phyloP scores from a whole-genome alignment of 495 filamentous ascomycete genomes.

The Aspergillus biplanus region DNA sequence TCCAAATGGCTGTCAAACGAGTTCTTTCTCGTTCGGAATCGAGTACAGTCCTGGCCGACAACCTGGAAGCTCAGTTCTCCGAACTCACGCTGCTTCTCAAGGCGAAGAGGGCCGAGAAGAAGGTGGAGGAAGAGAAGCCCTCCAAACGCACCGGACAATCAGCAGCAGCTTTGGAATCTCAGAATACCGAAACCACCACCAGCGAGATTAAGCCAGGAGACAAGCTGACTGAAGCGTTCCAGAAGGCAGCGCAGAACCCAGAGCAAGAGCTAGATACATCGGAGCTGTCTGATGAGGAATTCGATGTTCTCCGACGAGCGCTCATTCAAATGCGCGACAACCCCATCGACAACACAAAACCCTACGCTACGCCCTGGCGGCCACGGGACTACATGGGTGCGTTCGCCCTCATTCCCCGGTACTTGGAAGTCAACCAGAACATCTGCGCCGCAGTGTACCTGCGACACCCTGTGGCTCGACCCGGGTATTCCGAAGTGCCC shows the following conservation, averaged over 20 bases:
- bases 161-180: constrained; percentile 8
- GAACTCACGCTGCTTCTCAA: constrained; percentile 48
- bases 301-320: constrained; percentile 49
- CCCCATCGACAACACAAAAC: constrained; percentile 73
- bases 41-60: constrained; percentile 48
- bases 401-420: constrained; percentile 93
- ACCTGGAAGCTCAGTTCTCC: constrained; percentile 56
- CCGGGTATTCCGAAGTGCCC: constrained; percentile 86
- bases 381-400: constrained; percentile 86
- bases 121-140: constrained; percentile 30
- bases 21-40: constrained; percentile 55
- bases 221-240: constrained; percentile 48
- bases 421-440: constrained; percentile 95
- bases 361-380: constrained; percentile 88
- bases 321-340: constrained; percentile 67
- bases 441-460: constrained; percentile 95
- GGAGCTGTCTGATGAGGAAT: constrained; percentile 45
- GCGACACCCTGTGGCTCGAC: constrained; percentile 90
- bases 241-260: constrained; percentile 40
- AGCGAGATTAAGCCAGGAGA: constrained; percentile 32
- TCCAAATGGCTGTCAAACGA: constrained; percentile 56
- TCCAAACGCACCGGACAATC: constrained; percentile 5
- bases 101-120: constrained; percentile 40
- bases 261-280: constrained; percentile 44
- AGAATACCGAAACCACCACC: constrained; percentile 15